Base-by-base conservation (phyloP, 163 green algal species). In the Scenedesmus sp. region DNA sequence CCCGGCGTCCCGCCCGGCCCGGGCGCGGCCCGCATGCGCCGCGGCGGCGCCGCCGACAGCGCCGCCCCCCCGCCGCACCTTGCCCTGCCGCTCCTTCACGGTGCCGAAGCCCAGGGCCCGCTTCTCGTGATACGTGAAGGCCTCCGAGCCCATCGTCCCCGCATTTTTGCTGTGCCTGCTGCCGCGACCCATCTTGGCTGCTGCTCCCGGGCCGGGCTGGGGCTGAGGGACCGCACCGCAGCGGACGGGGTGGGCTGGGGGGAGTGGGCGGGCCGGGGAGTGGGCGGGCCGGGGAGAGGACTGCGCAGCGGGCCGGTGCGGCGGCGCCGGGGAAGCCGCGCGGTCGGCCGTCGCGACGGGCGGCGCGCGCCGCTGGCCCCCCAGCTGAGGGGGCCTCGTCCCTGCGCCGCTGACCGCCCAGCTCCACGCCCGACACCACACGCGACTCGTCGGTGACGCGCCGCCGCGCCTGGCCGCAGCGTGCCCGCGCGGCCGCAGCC, bases 91-190 rank as follows among this genome's bases (percentile, higher is more conserved):
- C 81, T 97, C 93, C 51, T 86, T 89, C 2, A 96, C 87, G 6
- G 93, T 98, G n/a, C 95, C 95, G 56, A 92, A 97, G 18, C 95
- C 94, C 28, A 98, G 78, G 0, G 87, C 89, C 34, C 86, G 88
- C 0, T 82, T 79, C 78, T 99, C 95, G 44, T 89, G 71, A 75
- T 99, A 98, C 0, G 91, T 95, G 9, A 96, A 76, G 42, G 74
- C 84, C 78, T 99, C 95, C 0, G 70, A 81, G 31, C 95, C 95
- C 91, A 97, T 97, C 18, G 86, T 87, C 2, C 95, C 95, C 18
- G 95, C 95, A 95, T 99, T 98, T 74, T 99, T 99, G 75, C 83
- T 93, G 75, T 98, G 95, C 15, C 92, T 83, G 18, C 85, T 82
- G 3, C 89, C 88, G 34, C 82, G 76, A 10, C 89, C 89, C 87